phyloP scores from a whole-genome alignment of 257 asterid genomes.

The Salvia rosmarinus region DNA sequence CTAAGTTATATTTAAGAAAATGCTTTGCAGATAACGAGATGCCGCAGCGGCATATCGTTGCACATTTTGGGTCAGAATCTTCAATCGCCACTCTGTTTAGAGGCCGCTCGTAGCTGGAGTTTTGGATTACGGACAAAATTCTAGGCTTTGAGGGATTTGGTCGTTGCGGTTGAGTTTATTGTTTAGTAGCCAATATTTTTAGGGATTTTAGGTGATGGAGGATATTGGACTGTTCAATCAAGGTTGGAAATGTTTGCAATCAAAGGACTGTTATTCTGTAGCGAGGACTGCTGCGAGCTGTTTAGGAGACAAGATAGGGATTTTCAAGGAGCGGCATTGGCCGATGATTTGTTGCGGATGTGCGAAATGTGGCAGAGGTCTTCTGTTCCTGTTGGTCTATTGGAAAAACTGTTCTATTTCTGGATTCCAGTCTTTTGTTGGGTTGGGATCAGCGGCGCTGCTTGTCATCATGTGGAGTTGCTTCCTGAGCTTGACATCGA shows the following conservation, averaged over 20 bases:
- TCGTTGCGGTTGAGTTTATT: slow-evolving; percentile 33
- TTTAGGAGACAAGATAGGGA: slow-evolving; percentile 71
- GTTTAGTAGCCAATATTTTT: slow-evolving; percentile 24
- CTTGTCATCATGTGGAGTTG: slow-evolving; percentile 97
- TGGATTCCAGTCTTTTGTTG: slow-evolving; percentile 71
- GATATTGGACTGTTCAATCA: slow-evolving; percentile 94
- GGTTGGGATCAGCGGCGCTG: slow-evolving; percentile 89
- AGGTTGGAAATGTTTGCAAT: slow-evolving; percentile 89
- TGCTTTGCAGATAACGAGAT: slow-evolving; percentile 36
- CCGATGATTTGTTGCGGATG: slow-evolving; percentile 89
- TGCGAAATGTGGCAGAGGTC: slow-evolving; percentile 55
- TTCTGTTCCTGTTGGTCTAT: slow-evolving; percentile 59
- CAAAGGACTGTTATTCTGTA: slow-evolving; percentile 74
- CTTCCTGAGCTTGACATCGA: slow-evolving; percentile 92
- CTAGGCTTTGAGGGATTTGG: slow-evolving; percentile 28
- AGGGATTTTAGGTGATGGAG: slow-evolving; percentile 66
- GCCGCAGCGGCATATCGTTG: slow-evolving; percentile 32
- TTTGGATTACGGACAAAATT: slow-evolving; percentile 28
- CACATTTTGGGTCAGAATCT: slow-evolving; percentile 38
- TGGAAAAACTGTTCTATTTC: slow-evolving; percentile 77
- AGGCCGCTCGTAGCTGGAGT: slow-evolving; percentile 33
- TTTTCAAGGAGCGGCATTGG: slow-evolving; percentile 88
- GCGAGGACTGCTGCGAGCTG: slow-evolving; percentile 56
- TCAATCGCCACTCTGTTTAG: slow-evolving; percentile 31
- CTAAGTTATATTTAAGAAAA: slow-evolving; percentile 36